Base-by-base conservation (phyloP, 129 eudicot species). In the Chrysanthemum seticuspe region DNA sequence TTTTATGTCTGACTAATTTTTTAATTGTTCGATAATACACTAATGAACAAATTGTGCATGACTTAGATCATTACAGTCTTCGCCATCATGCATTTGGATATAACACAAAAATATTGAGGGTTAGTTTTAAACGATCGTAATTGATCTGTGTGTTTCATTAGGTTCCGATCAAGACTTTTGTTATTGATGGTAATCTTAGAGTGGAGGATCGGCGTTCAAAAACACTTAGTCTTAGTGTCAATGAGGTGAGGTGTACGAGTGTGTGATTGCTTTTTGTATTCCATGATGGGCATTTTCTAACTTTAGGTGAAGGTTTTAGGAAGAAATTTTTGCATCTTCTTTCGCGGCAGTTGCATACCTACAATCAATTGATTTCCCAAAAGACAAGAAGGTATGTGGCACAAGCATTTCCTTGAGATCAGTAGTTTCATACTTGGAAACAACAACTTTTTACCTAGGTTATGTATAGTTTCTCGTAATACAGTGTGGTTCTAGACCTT, bases 281-380 rank as follows among this genome's bases (percentile, higher is more conserved):
- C 14, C 69, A 62, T 65, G 4, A 62, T 74, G 49, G 6, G 53
- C 54, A 66, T 11, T 63, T 61, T 82, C 74, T 81, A 76, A 74
- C 83, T 15, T 56, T 14, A 66, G 50, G 50, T 79, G 51, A 75
- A 64, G 77, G 70, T 86, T 87, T 69, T 87, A 94, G 99, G 99
- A 94, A 86, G 99, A 94, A 80, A 94, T 94, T 74, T 94, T 94
- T 81, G 99, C 99, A 29, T 94, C 99, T 76, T 94, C 99, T 44
- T 94, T 94, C 80, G 99, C 99, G 54, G 99, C 96, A 72, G 99
- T 97, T 73, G 99, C 97, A 49, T 94, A 94, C 78, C 83, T 94
- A 65, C 85, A 85, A 81, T 94, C 99, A 2, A 90, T 94, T 72
- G 78, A 90, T 80, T 94, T 94, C 74, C 99, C 99, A 45, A 94